phyloP scores from a whole-genome alignment of 352 stramenopile genomes.

The Phytopythium delawarense region DNA sequence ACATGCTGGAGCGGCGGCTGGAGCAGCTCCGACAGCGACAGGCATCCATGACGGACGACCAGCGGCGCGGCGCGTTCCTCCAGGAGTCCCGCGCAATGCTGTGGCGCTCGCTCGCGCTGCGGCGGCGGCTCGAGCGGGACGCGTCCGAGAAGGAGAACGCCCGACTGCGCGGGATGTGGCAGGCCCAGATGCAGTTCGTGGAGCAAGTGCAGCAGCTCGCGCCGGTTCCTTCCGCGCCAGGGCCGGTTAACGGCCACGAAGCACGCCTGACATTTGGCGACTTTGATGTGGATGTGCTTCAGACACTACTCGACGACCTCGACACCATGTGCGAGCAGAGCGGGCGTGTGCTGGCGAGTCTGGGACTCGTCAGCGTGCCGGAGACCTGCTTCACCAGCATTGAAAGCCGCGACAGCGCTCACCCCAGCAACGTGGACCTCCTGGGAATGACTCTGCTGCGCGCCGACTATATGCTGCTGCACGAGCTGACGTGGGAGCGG shows the following conservation, averaged over 20 bases:
- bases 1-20: neutral
- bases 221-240: neutral
- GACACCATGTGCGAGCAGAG: constrained; percentile 1
- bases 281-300: constrained; percentile 1
- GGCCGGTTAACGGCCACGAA: neutral
- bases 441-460: neutral
- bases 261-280: neutral
- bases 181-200: neutral
- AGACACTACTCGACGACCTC: neutral
- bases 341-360: neutral
- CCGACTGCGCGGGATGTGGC: neutral
- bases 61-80: neutral
- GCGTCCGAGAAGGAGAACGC: neutral
- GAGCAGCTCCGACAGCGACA: neutral
- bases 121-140: neutral
- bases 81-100: neutral
- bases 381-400: neutral
- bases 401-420: neutral
- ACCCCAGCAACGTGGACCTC: neutral
- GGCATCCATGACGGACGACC: neutral
- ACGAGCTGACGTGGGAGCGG: neutral
- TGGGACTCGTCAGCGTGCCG: neutral
- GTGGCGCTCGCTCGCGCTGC: neutral
- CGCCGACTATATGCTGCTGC: neutral
- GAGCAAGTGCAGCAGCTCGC: neutral